Evolutionary conservation across 371 early-diverging fungal genomes (phyloP).

Genomic region (Lichtheimia hyalospora): DNA sequence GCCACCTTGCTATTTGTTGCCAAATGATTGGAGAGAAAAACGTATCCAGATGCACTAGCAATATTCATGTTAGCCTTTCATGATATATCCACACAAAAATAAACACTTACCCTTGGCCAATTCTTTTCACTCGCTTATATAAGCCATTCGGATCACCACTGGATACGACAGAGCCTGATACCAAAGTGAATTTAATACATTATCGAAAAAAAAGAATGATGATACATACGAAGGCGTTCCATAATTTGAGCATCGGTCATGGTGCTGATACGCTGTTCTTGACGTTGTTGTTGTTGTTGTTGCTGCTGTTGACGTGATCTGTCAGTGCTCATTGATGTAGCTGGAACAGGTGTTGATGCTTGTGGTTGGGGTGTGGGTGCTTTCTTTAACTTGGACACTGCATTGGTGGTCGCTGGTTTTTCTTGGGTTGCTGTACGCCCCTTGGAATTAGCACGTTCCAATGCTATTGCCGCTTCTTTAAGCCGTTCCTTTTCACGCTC

Average conservation of each 20-base stretch:
- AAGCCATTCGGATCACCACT: conserved; percentile 82
- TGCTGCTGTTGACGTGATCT: no score
- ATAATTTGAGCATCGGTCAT: conserved; percentile 91
- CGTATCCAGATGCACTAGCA: conserved; percentile 92
- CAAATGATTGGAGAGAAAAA: conserved; percentile 66
- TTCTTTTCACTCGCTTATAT: conserved; percentile 89
- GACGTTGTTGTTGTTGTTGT: not conserved
- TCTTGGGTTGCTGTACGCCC: not conserved
- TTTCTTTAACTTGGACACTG: no score
- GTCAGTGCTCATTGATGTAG: no score
- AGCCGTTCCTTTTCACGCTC: conserved; percentile 15
- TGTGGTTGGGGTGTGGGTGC: not conserved
- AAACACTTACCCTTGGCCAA: conserved; percentile 88
- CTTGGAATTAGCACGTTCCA: conserved; percentile 7
- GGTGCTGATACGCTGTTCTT: conserved; percentile 74
- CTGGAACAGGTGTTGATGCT: not conserved
- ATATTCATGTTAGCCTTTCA: no score
- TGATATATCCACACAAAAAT: not conserved
- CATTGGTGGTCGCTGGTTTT: not conserved
- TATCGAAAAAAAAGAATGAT: not conserved
- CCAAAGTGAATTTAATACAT: conserved; percentile 22
- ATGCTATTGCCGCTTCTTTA: conserved; percentile 3
- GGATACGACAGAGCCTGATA: conserved; percentile 74
- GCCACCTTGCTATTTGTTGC: conserved; percentile 74
- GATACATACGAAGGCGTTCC: conserved; percentile 71